Conservation (phyloP, 176 grass and related monocot species). For the Musa troglodytarum region DNA sequence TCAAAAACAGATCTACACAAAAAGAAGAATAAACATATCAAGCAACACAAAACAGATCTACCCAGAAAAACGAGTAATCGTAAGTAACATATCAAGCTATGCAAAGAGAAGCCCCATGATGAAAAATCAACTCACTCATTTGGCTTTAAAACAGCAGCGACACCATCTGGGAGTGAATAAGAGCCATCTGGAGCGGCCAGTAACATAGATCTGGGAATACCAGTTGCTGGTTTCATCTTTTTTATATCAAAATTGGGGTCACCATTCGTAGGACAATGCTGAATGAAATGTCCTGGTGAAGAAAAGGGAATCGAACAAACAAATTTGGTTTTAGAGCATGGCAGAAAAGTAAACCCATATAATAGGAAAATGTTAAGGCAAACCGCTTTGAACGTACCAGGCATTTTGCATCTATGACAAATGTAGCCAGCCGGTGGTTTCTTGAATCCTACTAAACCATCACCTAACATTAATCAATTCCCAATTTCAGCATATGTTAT, state of each 20-base stretch:
- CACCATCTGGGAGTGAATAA: conserved; percentile 15
- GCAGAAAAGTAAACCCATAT: not conserved
- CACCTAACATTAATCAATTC: conserved; percentile 22
- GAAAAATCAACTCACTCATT: conserved; percentile 15
- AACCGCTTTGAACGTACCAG: conserved; percentile 3
- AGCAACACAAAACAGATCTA: too few species aligned
- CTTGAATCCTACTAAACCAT: conserved; percentile 28
- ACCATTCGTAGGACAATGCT: conserved; percentile 47
- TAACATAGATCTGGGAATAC: conserved; percentile 20
- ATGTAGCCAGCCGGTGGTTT: conserved; percentile 43
- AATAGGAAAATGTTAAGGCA: not conserved
- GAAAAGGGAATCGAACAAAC: not conserved
- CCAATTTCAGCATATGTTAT: not conserved
- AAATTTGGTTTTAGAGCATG: not conserved
- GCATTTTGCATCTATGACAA: conserved; percentile 45
- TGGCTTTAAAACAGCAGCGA: conserved; percentile 13
- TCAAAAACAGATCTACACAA: conserved; percentile 14
- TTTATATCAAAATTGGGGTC: conserved; percentile 40
- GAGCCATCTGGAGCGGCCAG: conserved; percentile 29
- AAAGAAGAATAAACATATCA: not conserved
- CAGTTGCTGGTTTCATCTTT: conserved; percentile 24
- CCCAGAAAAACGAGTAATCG: too few species aligned
- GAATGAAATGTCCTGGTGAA: conserved; percentile 52
- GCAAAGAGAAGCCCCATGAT: not conserved
- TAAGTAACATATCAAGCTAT: not conserved